These are phyloP conservation scores for Gnaphalium uliginosum DNA, from an alignment of 129 eudicot species.

Conservation along the genomic window DNA sequence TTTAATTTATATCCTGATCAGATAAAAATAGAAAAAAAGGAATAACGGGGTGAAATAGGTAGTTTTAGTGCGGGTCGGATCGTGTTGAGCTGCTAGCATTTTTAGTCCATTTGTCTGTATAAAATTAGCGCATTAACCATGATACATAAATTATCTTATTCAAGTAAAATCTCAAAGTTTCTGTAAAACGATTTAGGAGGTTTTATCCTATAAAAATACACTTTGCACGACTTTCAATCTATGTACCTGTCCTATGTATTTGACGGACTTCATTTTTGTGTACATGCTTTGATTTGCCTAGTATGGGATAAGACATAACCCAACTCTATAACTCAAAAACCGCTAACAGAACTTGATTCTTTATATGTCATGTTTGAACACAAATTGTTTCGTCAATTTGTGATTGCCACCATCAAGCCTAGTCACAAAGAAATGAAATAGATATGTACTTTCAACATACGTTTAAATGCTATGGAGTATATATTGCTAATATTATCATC, in stretches of 20 bases:
- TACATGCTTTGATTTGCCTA: not conserved
- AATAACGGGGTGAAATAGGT: not conserved
- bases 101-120: not conserved
- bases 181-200: not conserved
- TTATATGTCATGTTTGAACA: not conserved
- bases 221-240: too few species aligned
- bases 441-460: not conserved
- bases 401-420: not conserved
- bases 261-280: not conserved
- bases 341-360: not conserved
- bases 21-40: not conserved
- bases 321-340: not conserved
- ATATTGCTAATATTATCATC: conserved; percentile 1
- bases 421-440: conserved; percentile 1
- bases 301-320: not conserved
- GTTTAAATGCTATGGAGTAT: not conserved
- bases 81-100: not conserved
- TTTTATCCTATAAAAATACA: too few species aligned
- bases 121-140: not conserved
- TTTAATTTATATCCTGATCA: too few species aligned
- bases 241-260: not conserved
- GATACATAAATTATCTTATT: not conserved
- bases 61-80: not conserved
- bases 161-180: not conserved
- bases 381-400: not conserved